Base-by-base conservation (phyloP, 768 basidiomycete genomes). In the Roridomyces roridus region DNA sequence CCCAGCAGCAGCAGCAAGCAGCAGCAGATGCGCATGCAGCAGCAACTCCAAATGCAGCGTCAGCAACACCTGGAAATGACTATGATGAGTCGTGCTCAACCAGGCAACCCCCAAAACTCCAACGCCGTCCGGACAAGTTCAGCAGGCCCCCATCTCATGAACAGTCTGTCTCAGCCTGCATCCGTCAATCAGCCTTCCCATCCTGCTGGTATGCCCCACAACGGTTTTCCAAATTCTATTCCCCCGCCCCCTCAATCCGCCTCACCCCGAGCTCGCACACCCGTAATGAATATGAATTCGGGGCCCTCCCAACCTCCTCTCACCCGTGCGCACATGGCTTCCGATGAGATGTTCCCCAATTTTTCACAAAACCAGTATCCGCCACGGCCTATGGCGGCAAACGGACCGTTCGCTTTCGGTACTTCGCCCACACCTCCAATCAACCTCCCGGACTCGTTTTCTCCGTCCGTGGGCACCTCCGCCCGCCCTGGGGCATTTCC, bases 401-500 rank as follows among this genome's bases (percentile, higher is more conserved):
- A 67, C 61, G 67, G 72, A 46, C 63, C 72, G 56, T 81, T 77
- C 55, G 64, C 80, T 15, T 84, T 84, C 56, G 70, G 69, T 7
- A 73, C 74, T 25, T 72, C 80, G 3, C 71, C 86, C 6, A 78
- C 80, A 5, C 75, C 88, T 23, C 83, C 83, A 46, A 79, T 75
- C 58, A 74, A 77, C 57, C 74, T 80, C 57, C 60, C 69, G 23
- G 85, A 84, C 51, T 57, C 76, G n/a, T 75, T 79, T 54, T 60
- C 74, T 17, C 64, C 69, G 18, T 68, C 69, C 40, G 66, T 77
- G 42, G 70, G 73, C 34, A 70, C 74, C 28, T 74, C 67, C 49
- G 77, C 72, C 29, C 74, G 75, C 34, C 18, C 45, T 20, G 71
- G 72, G 39, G 65, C 70, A 8, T 85, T 86, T 63, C 79, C 79